A percentile compares a stretch with the other conserved stretches of the same genome.
phyloP scores from a whole-genome alignment of 768 basidiomycete species.

The Russula sp. region DNA sequence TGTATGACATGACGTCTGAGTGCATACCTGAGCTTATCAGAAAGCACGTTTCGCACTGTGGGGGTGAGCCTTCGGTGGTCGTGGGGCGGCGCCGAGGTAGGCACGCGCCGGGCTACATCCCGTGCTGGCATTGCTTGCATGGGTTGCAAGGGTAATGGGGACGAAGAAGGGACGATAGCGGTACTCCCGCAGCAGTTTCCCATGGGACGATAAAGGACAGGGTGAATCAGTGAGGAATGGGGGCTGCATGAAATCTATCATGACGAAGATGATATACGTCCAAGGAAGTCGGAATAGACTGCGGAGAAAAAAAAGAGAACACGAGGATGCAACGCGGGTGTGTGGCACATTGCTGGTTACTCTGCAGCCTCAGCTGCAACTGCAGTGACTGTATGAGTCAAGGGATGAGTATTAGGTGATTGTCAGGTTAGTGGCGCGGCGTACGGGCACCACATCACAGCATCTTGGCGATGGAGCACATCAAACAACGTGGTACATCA shows the following conservation, averaged over 20 bases:
- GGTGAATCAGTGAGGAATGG: no score
- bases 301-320: background rate
- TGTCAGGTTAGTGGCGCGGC: no score
- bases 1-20: background rate
- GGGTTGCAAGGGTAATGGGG: no score
- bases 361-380: background rate
- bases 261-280: background rate
- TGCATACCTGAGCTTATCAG: background rate
- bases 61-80: background rate
- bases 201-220: background rate
- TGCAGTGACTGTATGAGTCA: no score
- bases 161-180: no score
- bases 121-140: no score
- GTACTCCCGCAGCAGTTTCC: background rate
- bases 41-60: background rate
- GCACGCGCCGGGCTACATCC: no score
- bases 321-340: background rate
- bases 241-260: no score
- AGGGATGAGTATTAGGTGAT: no score
- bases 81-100: no score
- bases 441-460: no score
- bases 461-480: background rate
- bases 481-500: background rate
- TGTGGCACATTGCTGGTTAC: no score
- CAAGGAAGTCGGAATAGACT: background rate